Evolutionary conservation across 2,329 filamentous ascomycete species (phyloP).

Genomic region (Pseudopithomyces chartarum): DNA sequence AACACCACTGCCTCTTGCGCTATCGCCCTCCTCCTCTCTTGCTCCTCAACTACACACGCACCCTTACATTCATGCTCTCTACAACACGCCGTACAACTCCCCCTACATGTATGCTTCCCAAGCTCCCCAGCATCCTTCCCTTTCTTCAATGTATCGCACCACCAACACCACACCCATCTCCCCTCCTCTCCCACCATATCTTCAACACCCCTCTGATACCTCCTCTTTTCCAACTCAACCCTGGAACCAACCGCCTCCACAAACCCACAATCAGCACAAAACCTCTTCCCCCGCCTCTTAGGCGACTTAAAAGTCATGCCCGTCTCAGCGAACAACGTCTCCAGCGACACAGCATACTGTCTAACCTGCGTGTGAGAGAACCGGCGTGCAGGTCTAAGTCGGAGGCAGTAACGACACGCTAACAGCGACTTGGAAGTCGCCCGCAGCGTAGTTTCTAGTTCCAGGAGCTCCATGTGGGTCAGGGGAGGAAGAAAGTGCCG

Average conservation of each 20-base stretch:
- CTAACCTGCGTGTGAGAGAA: neutral
- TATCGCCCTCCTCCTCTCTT: neutral
- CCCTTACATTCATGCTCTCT: neutral
- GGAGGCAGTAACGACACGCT: neutral
- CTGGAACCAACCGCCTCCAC: neutral
- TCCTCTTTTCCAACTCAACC: neutral
- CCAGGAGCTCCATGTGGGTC: neutral
- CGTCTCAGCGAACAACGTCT: neutral
- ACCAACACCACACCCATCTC: neutral
- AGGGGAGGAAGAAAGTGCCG: neutral
- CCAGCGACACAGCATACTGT: neutral
- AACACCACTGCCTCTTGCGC: no score
- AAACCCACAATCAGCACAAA: neutral
- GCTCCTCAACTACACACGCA: neutral
- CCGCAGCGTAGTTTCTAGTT: neutral
- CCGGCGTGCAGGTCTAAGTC: neutral
- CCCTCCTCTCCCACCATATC: neutral
- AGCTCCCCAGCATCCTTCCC: neutral
- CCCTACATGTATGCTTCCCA: neutral
- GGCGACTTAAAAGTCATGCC: neutral
- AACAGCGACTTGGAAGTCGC: neutral
- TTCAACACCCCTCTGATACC: neutral
- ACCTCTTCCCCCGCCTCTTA: neutral
- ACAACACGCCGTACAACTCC: neutral
- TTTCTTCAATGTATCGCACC: neutral